Evolutionary conservation across 2,329 filamentous ascomycete genomes (phyloP).

Genomic region (Nannizziopsis barbatae): DNA sequence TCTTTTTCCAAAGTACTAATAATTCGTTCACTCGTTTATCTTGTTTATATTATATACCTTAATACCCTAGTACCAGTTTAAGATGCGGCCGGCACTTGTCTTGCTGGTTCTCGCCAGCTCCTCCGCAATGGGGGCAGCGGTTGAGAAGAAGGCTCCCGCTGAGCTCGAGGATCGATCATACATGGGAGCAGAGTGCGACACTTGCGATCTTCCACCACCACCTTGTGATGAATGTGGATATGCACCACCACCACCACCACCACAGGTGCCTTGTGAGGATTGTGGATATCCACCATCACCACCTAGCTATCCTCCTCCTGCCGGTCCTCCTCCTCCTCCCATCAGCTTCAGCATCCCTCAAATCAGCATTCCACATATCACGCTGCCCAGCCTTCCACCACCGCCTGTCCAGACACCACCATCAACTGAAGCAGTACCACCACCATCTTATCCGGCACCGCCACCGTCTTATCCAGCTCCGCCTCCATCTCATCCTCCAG

Average conservation of each 20-base stretch:
- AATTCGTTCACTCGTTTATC: constrained; percentile 5
- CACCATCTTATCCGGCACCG: constrained; percentile 3
- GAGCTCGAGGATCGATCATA: constrained; percentile 1
- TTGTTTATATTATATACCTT: constrained; percentile 10
- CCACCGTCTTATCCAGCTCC: neutral
- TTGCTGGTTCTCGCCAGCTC: constrained; percentile 20
- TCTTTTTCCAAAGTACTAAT: constrained; percentile 1
- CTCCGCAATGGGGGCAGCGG: constrained; percentile 16
- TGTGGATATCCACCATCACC: too few species aligned
- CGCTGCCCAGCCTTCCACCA: neutral
- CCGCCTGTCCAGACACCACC: neutral
- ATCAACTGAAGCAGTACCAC: neutral
- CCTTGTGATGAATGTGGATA: too few species aligned
- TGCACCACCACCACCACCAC: too few species aligned
- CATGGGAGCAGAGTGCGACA: too few species aligned
- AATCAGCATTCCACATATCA: too few species aligned
- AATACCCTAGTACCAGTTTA: constrained; percentile 6
- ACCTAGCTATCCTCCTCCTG: too few species aligned
- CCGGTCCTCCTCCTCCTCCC: too few species aligned
- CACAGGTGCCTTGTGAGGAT: too few species aligned
- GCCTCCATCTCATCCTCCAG: constrained; percentile 7
- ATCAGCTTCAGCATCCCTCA: too few species aligned
- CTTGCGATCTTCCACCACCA: too few species aligned
- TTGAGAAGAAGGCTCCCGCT: constrained; percentile 13
- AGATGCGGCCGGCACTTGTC: constrained; percentile 19